Conservation (phyloP, 1,284 basidiomycete species). For the Polyporus tsugae region DNA sequence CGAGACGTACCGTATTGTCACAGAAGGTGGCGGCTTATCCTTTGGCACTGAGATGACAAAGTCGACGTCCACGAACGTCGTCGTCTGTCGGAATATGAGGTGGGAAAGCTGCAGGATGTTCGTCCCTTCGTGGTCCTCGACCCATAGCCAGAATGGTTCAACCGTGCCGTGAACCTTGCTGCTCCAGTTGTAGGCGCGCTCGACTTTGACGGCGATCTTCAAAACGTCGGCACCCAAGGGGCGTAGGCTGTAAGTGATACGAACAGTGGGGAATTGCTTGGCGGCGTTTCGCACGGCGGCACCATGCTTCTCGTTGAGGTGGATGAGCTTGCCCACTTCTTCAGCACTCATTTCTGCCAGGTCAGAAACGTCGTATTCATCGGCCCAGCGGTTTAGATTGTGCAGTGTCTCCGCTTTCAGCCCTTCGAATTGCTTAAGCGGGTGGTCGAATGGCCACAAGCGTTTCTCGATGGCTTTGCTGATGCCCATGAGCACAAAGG, state of each 20-base stretch:
- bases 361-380: constrained; percentile 84
- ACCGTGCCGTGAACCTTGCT: constrained; percentile 76
- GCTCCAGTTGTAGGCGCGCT: constrained; percentile 87
- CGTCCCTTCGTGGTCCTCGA: constrained; percentile 85
- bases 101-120: constrained; percentile 88
- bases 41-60: constrained; percentile 83
- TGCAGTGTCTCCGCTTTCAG: constrained; percentile 86
- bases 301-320: constrained; percentile 90
- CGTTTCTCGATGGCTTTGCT: constrained; percentile 95
- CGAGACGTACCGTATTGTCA: constrained; percentile 84
- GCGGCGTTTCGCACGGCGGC: constrained; percentile 83
- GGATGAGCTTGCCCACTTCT: constrained; percentile 86
- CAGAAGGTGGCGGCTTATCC: constrained; percentile 61
- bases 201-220: constrained; percentile 75
- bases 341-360: constrained; percentile 78
- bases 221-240: constrained; percentile 89
- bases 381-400: constrained; percentile 84
- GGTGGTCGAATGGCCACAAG: constrained; percentile 97
- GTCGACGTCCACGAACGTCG: constrained; percentile 67
- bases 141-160: constrained; percentile 97
- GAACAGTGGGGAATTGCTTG: constrained; percentile 84
- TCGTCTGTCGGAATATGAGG: constrained; percentile 76
- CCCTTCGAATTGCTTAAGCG: constrained; percentile 77
- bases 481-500: constrained; percentile 86
- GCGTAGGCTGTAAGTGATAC: constrained; percentile 75